Evolutionary conservation across 2,329 filamentous ascomycete species (phyloP).

Genomic region (Fusarium sp.): DNA sequence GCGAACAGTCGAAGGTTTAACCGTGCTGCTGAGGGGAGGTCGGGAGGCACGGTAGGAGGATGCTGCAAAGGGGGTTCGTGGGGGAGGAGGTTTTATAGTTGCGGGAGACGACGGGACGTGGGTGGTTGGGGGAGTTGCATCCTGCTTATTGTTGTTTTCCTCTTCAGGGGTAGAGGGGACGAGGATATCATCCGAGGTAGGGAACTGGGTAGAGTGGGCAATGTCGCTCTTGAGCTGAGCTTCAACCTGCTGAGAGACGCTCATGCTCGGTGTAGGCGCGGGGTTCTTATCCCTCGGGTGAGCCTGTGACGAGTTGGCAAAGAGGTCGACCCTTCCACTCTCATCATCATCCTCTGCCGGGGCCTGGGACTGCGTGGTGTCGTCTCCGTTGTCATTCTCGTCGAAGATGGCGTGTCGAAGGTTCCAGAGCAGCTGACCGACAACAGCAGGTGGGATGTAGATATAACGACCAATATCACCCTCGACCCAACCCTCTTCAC

Average conservation of each 20-base stretch:
- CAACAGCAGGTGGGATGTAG: conserved; percentile 66
- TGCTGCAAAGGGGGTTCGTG: conserved; percentile 15
- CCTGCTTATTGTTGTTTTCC: conserved; percentile 7
- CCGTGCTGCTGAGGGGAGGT: conserved; percentile 20
- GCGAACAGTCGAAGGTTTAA: conserved; percentile 25
- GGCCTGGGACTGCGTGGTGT: conserved; percentile 15
- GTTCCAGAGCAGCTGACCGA: conserved; percentile 68
- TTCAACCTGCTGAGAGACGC: conserved; percentile 63
- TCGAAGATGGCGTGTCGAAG: conserved; percentile 61
- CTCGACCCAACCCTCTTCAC: conserved; percentile 64
- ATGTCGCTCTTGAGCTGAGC: conserved; percentile 62
- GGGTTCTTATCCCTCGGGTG: conserved; percentile 14
- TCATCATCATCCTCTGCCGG: conserved; percentile 26
- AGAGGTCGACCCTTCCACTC: conserved; percentile 30
- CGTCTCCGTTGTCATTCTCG: conserved; percentile 39
- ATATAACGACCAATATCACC: conserved; percentile 61
- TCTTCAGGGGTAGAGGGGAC: conserved; percentile 49
- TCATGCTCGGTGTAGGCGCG: conserved; percentile 43
- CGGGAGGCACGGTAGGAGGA: conserved; percentile 34
- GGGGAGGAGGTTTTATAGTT: conserved; percentile 30
- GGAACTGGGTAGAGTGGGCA: conserved; percentile 51
- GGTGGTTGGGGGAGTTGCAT: conserved; percentile 25
- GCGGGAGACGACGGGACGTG: conserved; percentile 17
- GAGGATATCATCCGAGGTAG: conserved; percentile 45
- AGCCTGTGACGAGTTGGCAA: conserved; percentile 34